Percentiles rank a stretch among this genome's conserved stretches.
phyloP scores from a whole-genome alignment of 306 rosid genomes.

The Casuarina equisetifolia region DNA sequence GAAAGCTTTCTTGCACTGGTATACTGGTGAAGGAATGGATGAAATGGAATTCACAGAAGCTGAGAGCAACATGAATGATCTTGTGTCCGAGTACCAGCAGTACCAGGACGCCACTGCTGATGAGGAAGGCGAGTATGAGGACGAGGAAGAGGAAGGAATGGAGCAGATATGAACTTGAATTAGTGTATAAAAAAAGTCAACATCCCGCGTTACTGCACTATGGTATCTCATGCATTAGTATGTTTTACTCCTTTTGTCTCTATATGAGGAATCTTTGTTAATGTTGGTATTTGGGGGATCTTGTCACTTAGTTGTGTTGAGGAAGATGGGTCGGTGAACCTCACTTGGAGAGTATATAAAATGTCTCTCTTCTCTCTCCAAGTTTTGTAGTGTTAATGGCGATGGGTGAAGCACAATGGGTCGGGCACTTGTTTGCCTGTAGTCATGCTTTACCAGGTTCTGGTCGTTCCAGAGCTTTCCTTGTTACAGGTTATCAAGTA shows the following conservation, averaged over 20 bases:
- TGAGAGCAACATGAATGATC: constrained; percentile 65
- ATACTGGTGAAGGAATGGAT: constrained; percentile 66
- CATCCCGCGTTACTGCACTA: constrained; percentile 29
- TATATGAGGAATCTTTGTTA: constrained; percentile 33
- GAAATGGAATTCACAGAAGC: constrained; percentile 71
- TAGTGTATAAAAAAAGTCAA: constrained; percentile 10
- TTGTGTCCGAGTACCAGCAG: constrained; percentile 61
- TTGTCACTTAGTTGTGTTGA: constrained; percentile 30
- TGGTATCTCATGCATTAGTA: constrained; percentile 31
- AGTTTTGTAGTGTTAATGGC: constrained; percentile 5
- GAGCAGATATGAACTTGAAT: constrained; percentile 24
- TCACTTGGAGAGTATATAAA: constrained; percentile 24
- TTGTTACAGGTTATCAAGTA: constrained; percentile 20
- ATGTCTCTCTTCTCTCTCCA: constrained; percentile 18
- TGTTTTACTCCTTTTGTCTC: constrained; percentile 29
- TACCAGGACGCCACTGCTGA: constrained; percentile 68
- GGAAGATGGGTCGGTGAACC: constrained; percentile 29
- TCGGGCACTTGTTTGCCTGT: constrained; percentile 26
- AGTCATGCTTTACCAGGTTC: constrained; percentile 22
- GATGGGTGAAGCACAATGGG: constrained; percentile 23
- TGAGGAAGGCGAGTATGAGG: constrained; percentile 49
- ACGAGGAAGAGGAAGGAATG: constrained; percentile 43
- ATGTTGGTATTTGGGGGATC: constrained; percentile 26
- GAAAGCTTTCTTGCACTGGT: constrained; percentile 72
- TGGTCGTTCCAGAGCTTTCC: constrained; percentile 37